Percentiles rank a stretch among this genome's conserved stretches.
Evolutionary conservation across 1,284 basidiomycete species (phyloP).

Genomic region (Sparassis latifolia): DNA sequence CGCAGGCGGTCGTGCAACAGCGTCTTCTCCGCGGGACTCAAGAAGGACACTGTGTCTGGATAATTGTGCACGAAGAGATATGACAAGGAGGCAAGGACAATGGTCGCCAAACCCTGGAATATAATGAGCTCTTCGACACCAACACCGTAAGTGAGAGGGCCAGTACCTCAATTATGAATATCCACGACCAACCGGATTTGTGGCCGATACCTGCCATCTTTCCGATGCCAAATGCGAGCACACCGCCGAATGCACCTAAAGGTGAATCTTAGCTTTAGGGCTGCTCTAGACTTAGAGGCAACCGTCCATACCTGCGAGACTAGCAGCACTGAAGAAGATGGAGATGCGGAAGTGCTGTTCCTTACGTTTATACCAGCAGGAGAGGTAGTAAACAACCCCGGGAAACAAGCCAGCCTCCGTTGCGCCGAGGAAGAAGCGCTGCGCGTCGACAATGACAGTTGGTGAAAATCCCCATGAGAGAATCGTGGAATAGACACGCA

Average conservation of each 20-base stretch:
- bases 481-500: slow-evolving; percentile 15
- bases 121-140: slow-evolving; percentile 53
- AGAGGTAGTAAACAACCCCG: slow-evolving; percentile 47
- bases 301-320: slow-evolving; percentile 38
- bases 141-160: slow-evolving; percentile 37
- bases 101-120: slow-evolving; percentile 36
- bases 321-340: slow-evolving; percentile 49
- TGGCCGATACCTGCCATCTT: slow-evolving; percentile 44
- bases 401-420: slow-evolving; percentile 40
- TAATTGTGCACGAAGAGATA: slow-evolving; percentile 33
- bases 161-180: slow-evolving; percentile 43
- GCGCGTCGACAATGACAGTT: slow-evolving; percentile 9
- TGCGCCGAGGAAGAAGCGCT: slow-evolving; percentile 47
- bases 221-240: slow-evolving; percentile 50
- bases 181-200: slow-evolving; percentile 53
- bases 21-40: slow-evolving; percentile 24
- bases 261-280: slow-evolving; percentile 6
- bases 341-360: slow-evolving; percentile 20
- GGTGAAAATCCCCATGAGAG: slow-evolving; percentile 8
- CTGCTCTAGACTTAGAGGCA: not conserved
- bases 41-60: slow-evolving; percentile 26
- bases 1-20: slow-evolving; percentile 27
- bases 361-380: slow-evolving; percentile 24
- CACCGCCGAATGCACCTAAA: slow-evolving; percentile 26
- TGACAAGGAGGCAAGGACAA: slow-evolving; percentile 28